Evolutionary conservation across 192 early-diverging fungal species (phyloP).

Genomic region (Backusella sp.): DNA sequence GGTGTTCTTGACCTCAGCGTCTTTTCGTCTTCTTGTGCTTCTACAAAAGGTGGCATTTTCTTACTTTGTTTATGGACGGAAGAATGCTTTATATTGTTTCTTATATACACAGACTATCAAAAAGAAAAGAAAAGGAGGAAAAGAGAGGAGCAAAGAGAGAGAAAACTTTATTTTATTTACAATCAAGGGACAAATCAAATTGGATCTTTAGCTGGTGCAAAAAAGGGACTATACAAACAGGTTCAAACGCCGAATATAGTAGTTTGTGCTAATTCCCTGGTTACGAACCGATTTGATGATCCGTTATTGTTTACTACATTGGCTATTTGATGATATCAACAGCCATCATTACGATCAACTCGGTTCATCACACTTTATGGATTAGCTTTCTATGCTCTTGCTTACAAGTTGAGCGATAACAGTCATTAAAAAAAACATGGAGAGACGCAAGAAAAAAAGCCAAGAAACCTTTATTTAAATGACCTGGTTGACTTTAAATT

Average conservation of each 20-base stretch:
- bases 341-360: no score
- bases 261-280: not conserved
- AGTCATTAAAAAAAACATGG: no score
- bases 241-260: not conserved
- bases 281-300: not conserved
- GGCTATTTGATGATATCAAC: no score
- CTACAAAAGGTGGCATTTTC: slow-evolving; percentile 33
- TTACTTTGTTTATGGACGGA: not conserved
- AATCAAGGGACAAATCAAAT: slow-evolving; percentile 6
- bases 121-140: not conserved
- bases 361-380: no score
- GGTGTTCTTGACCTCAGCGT: not conserved
- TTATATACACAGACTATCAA: slow-evolving; percentile 3
- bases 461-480: not conserved
- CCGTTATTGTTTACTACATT: no score
- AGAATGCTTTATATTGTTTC: not conserved
- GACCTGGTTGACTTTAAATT: not conserved
- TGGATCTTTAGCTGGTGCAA: not conserved
- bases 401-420: no score
- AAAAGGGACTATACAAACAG: not conserved
- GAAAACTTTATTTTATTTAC: not conserved
- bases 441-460: not conserved
- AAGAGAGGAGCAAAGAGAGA: not conserved
- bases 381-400: no score
- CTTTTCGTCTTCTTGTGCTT: slow-evolving; percentile 7